phyloP scores from a whole-genome alignment of 2,329 filamentous ascomycete species.

The Fusarium pseudograminearum region DNA sequence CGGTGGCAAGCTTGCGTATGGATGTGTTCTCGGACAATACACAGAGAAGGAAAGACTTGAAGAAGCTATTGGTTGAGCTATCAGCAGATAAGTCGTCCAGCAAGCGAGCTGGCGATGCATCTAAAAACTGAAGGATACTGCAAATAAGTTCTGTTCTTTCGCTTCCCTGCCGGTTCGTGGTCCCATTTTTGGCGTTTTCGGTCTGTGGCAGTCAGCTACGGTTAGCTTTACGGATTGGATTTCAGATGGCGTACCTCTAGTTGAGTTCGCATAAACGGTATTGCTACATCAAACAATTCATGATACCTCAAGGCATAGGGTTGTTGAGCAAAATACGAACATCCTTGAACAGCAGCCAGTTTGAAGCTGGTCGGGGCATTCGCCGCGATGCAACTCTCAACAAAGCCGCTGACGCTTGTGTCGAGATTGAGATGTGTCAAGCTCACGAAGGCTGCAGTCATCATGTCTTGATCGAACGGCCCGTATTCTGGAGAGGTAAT shows the following conservation, averaged over 20 bases:
- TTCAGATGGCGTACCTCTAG: conserved; percentile 62
- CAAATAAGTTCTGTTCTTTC: conserved; percentile 47
- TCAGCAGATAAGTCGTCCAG: conserved; percentile 49
- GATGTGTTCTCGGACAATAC: conserved; percentile 64
- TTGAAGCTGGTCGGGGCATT: conserved; percentile 70
- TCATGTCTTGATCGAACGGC: conserved; percentile 71
- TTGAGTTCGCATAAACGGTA: conserved; percentile 68
- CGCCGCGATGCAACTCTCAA: conserved; percentile 67
- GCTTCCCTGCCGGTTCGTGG: conserved; percentile 15
- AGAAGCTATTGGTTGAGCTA: conserved; percentile 50
- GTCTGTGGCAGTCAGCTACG: conserved; percentile 20
- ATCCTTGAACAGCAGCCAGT: conserved; percentile 71
- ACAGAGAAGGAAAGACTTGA: conserved; percentile 66
- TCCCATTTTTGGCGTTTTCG: conserved; percentile 35
- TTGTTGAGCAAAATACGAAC: conserved; percentile 70
- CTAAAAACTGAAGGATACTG: conserved; percentile 67
- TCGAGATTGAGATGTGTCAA: conserved; percentile 72
- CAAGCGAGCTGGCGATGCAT: conserved; percentile 59
- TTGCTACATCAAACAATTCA: conserved; percentile 66
- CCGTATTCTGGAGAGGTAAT: conserved; percentile 60
- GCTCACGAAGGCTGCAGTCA: conserved; percentile 75
- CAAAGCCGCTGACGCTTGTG: conserved; percentile 67
- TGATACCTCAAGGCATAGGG: conserved; percentile 62
- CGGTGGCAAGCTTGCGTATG: conserved; percentile 61
- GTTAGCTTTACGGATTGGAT: not conserved